Conservation (phyloP, 2,329 filamentous ascomycete genomes). For the Beauveria medogensis region DNA sequence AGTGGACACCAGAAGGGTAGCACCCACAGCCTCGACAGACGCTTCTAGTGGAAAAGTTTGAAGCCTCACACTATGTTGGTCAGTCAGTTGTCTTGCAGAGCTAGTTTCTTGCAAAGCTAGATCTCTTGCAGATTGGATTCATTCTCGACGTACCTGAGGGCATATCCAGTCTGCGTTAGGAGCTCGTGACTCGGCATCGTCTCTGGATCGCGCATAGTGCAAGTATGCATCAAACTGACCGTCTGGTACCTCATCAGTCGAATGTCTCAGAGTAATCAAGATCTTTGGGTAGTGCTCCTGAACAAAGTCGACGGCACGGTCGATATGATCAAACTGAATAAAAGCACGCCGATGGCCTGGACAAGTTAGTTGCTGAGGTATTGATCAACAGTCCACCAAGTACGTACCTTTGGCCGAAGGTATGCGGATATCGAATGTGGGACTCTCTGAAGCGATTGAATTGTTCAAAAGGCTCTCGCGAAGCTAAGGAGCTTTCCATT, state of each 20-base stretch:
- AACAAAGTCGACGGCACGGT: constrained; percentile 33
- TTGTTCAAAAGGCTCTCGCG: constrained; percentile 27
- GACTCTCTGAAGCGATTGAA: constrained; percentile 27
- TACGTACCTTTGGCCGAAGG: constrained; percentile 26
- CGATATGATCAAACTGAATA: constrained; percentile 32
- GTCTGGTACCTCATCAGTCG: constrained; percentile 31
- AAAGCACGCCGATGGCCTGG: constrained; percentile 34
- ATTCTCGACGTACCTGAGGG: constrained; percentile 20
- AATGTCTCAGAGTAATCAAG: constrained; percentile 25
- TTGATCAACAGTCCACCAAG: neutral
- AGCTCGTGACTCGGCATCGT: constrained; percentile 23
- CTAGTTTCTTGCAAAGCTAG: too few species aligned
- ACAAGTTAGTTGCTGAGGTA: constrained; percentile 6
- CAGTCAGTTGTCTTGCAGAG: neutral
- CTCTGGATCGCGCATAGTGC: constrained; percentile 33
- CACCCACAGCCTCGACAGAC: constrained; percentile 32
- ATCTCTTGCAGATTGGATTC: neutral
- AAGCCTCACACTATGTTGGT: constrained; percentile 28
- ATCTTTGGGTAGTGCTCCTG: constrained; percentile 35
- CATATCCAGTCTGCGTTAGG: constrained; percentile 26
- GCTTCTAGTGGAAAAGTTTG: constrained; percentile 30
- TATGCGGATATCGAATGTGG: constrained; percentile 31
- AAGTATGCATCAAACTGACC: constrained; percentile 30
- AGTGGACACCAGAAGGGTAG: constrained; percentile 20
- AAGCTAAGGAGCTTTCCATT: constrained; percentile 21